Base-by-base conservation (phyloP, 2,329 filamentous ascomycete species). In the Penicillium sp. region DNA sequence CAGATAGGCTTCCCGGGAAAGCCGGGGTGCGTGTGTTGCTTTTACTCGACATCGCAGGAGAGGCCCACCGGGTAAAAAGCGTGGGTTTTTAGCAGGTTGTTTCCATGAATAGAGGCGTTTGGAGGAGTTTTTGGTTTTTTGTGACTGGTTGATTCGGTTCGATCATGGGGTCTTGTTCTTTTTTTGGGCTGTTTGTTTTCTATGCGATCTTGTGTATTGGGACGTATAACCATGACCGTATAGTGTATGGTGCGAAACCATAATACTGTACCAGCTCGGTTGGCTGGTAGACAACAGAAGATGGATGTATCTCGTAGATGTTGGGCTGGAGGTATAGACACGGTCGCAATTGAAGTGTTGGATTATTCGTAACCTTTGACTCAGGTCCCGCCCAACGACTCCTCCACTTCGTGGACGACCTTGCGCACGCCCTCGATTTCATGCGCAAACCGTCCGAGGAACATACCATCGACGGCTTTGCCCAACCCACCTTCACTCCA, bases 391-490 rank as follows among this genome's bases (percentile, higher is more conserved):
- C 58, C 60, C 55, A 80, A 59, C 47, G 73, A 77, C 62, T 80
- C 80, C 9, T 86, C 85, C 35, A 95, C 87, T 75, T 96, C 92
- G 35, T 82, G 77, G 51, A 94, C 88, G 5, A 92, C 91, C 78
- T 86, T 86, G 63, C 86, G 83, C 68, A 96, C 88, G 56, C 89
- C 88, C 38, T 85, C 84, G 9, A 91, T 84, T 72, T 94, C 88
- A 78, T 96, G 92, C 13, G 88, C 92, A 75, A 95, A 96, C 30
- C 92, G 80, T 0, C 92, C 92, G 60, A 96, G 75, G 71, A 95
- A 95, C 76, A 95, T 80, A 0, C 91, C 92, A 78, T 96, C 92
- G 13, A 94, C 87, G 0, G 86, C 89, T 26, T 86, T 83, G 59
- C 85, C 87, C 64, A 95, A 79, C 67, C 83, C 76, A 7, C 76